Evolutionary conservation across 2,329 filamentous ascomycete species (phyloP).

Genomic region (Elsinoe batatas): DNA sequence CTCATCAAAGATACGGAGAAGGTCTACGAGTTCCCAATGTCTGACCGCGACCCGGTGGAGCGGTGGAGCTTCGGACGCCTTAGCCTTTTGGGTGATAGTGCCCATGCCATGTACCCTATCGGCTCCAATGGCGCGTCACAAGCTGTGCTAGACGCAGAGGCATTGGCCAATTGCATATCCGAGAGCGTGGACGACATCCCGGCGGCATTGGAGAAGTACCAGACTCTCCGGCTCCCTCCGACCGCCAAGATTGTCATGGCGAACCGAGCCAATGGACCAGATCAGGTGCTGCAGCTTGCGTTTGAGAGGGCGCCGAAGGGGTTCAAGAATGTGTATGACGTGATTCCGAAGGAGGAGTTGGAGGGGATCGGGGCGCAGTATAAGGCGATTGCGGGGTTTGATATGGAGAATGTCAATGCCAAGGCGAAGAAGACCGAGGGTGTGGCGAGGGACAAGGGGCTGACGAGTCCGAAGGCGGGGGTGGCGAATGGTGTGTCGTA

Average conservation of each 20-base stretch:
- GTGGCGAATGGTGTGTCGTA: constrained; percentile 1
- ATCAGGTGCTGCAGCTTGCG: constrained; percentile 38
- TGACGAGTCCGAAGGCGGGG: constrained; percentile 20
- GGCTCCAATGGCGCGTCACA: constrained; percentile 37
- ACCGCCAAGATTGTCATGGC: constrained; percentile 39
- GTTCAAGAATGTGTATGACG: constrained; percentile 31
- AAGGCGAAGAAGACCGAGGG: constrained; percentile 31
- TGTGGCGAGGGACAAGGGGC: constrained; percentile 18
- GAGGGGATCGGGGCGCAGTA: constrained; percentile 21
- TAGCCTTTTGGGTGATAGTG: constrained; percentile 35
- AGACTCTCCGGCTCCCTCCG: constrained; percentile 32
- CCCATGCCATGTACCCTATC: constrained; percentile 36
- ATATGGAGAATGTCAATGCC: constrained; percentile 36
- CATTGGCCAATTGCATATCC: constrained; percentile 28
- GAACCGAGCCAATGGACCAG: constrained; percentile 38
- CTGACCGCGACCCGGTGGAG: constrained; percentile 34
- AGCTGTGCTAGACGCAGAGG: constrained; percentile 37
- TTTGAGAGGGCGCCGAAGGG: constrained; percentile 36
- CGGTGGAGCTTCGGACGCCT: constrained; percentile 31
- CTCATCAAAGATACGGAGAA: constrained; percentile 34
- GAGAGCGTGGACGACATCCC: constrained; percentile 22
- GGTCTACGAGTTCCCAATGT: constrained; percentile 40
- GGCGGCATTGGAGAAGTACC: constrained; percentile 30
- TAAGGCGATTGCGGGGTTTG: constrained; percentile 38
- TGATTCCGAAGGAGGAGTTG: constrained; percentile 19